These are phyloP conservation scores for Alternaria longipes DNA, from an alignment of 2,329 filamentous ascomycete genomes.

Conservation along the genomic window DNA sequence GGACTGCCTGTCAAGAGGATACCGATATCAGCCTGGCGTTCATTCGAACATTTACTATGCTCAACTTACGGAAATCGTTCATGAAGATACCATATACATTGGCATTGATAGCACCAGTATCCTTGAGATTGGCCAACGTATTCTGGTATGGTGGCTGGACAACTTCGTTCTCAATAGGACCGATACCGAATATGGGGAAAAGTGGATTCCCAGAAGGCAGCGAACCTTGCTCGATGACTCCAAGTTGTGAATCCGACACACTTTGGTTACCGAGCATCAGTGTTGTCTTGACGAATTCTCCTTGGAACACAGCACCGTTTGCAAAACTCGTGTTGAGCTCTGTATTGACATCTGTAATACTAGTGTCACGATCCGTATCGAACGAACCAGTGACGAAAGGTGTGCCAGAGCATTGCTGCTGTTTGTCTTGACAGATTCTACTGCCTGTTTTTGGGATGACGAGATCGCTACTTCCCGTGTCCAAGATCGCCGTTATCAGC, in stretches of 20 bases:
- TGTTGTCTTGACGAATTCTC: not conserved
- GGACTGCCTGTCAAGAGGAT: not conserved
- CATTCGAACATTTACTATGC: not conserved
- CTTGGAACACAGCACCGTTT: not conserved
- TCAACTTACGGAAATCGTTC: not conserved
- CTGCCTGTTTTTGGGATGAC: not conserved
- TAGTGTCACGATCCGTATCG: not conserved
- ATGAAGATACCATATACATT: not conserved
- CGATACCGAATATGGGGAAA: not conserved
- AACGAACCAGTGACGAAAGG: not conserved
- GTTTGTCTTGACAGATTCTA: not conserved
- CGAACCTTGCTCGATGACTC: not conserved
- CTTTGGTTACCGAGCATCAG: not conserved
- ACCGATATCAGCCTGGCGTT: not conserved
- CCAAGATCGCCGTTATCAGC: not conserved
- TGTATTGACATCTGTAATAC: not conserved
- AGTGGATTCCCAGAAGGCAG: not conserved
- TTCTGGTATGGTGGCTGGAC: not conserved
- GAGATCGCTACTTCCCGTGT: constrained; percentile 1
- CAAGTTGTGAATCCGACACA: not conserved
- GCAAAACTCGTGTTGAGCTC: not conserved
- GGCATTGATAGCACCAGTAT: not conserved
- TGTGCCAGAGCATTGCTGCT: not conserved
- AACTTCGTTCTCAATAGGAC: not conserved
- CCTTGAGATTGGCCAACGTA: not conserved